A percentile compares a stretch with the other conserved stretches of the same genome.
These are phyloP conservation scores for Acaromyces ingoldii DNA, from an alignment of 1,284 basidiomycete species.

Conservation along the genomic window DNA sequence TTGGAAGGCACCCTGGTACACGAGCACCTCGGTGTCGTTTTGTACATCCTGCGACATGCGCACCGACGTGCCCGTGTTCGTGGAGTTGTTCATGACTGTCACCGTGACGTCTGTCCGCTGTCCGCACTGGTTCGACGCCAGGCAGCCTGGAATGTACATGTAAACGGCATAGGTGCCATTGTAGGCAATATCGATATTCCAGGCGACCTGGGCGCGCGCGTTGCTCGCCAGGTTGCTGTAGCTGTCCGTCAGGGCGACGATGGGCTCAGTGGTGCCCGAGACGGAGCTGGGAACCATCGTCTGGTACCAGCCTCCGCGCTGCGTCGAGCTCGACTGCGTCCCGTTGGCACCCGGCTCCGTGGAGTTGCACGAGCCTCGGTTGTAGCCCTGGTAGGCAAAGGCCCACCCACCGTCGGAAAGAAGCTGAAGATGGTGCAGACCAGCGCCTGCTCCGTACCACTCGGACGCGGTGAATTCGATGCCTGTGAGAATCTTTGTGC, in stretches of 20 bases:
- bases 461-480: slow-evolving; percentile 64
- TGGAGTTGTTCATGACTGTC: slow-evolving; percentile 70
- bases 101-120: slow-evolving; percentile 76
- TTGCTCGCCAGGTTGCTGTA: slow-evolving; percentile 62
- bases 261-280: slow-evolving; percentile 70
- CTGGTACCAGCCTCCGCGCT: slow-evolving; percentile 34
- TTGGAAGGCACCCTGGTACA: slow-evolving; percentile 78
- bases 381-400: slow-evolving; percentile 42
- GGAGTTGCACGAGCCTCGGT: slow-evolving; percentile 34
- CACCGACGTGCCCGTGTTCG: slow-evolving; percentile 54
- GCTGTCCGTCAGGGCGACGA: slow-evolving; percentile 66
- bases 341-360: slow-evolving; percentile 30
- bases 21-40: slow-evolving; percentile 60
- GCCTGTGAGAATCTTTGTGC: slow-evolving; percentile 66
- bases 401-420: slow-evolving; percentile 68
- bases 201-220: slow-evolving; percentile 70
- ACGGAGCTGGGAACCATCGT: slow-evolving; percentile 63
- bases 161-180: slow-evolving; percentile 80
- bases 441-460: slow-evolving; percentile 72
- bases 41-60: slow-evolving; percentile 67
- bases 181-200: slow-evolving; percentile 82
- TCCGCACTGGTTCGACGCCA: slow-evolving; percentile 70
- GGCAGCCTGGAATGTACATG: slow-evolving; percentile 81
- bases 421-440: slow-evolving; percentile 80
- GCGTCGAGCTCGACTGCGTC: slow-evolving; percentile 28